phyloP scores from a whole-genome alignment of 1,284 basidiomycete species.

The Puccinia coronata region DNA sequence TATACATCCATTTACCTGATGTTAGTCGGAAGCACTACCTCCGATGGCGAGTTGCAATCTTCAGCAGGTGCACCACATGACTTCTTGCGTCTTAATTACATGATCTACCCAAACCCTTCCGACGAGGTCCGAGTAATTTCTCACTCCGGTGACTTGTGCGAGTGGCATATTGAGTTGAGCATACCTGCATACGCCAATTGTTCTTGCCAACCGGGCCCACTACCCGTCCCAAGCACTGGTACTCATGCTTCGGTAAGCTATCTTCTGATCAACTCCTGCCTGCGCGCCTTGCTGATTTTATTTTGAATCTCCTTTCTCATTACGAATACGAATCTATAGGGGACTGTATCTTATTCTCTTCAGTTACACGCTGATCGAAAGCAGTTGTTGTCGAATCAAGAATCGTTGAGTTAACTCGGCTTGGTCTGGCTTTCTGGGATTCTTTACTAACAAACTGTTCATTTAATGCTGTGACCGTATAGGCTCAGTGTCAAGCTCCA shows the following conservation, averaged over 20 bases:
- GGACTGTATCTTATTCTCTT: slow-evolving; percentile 22
- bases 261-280: neutral
- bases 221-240: slow-evolving; percentile 28
- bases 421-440: neutral
- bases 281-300: neutral
- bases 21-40: neutral
- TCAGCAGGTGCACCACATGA: slow-evolving; percentile 28
- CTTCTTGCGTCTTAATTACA: slow-evolving; percentile 22
- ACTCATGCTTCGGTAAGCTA: slow-evolving; percentile 9
- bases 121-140: neutral
- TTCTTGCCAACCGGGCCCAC: slow-evolving; percentile 34
- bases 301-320: no score
- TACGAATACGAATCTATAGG: neutral
- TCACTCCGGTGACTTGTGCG: slow-evolving; percentile 1
- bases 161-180: slow-evolving; percentile 32
- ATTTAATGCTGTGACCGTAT: neutral
- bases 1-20: slow-evolving; percentile 23
- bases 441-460: neutral
- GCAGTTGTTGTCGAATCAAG: slow-evolving; percentile 20
- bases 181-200: slow-evolving; percentile 35
- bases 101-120: slow-evolving; percentile 11
- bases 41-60: neutral
- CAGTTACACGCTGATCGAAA: slow-evolving; percentile 34
- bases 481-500: slow-evolving; percentile 31
- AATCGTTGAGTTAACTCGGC: slow-evolving; percentile 4